Base-by-base conservation (phyloP, 2,329 filamentous ascomycete genomes). In the Boeremia exigua region DNA sequence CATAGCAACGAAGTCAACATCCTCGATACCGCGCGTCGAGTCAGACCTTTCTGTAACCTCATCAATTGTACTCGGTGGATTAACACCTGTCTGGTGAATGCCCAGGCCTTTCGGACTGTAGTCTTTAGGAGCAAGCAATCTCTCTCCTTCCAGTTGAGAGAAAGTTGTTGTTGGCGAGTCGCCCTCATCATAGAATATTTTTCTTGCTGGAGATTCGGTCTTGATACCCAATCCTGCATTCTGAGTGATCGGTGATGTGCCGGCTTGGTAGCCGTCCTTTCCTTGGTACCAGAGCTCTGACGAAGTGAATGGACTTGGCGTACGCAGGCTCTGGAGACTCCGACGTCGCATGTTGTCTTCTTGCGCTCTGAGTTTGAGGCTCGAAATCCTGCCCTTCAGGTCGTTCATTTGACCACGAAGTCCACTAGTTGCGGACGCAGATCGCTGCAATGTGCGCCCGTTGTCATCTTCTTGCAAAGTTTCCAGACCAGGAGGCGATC, bases 371-470 rank as follows among this genome's bases (percentile, higher is more conserved):
- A 92, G 87, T 65, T 90, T 89, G 37, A 96, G 76, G 14, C 82
- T 89, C 1, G 91, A 93, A 32, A 96, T 92, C 67, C 92, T 91
- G 56, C 90, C 91, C 70, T 92, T 93, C 42, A 96, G 81, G 48
- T 90, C 91, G 52, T 89, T 87, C 84, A 96, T 91, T 72, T 96
- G 92, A 62, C 92, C 88, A 57, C 91, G 91, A 38, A 96, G 80
- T 67, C 86, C 85, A 8, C 88, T 86, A 69, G 88, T 83, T n/a
- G 86, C 86, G 0, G 91, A 94, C 12, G 86, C 82, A 2, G 90
- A 88, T 15, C 90, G 83, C 25, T 84, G 84, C 8, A 88, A 75
- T 1, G 52, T 67, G 30, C 65, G 62, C n/a, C 52, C 58, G 14
- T 64, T 64, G 25, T 68, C 70, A 32, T 79, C 77, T 58, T 81